Evolutionary conservation across 495 filamentous ascomycete species (phyloP), one percentile per base, ranked within the genome.

Genomic region (Hyaloscypha finlandica): DNA sequence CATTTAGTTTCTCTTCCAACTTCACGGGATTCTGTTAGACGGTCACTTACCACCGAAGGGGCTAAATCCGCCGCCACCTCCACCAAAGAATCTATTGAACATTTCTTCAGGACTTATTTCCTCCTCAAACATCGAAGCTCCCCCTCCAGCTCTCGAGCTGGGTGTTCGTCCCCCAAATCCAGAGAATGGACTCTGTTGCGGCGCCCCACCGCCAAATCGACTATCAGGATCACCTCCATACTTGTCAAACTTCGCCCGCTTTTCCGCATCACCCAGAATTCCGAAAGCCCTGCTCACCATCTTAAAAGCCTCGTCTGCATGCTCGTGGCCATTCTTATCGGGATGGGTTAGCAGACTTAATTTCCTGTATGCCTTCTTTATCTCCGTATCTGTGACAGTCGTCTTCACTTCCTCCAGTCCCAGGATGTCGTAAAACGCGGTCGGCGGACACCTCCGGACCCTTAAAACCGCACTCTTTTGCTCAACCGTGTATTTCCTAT

Each of bases 301-400:
- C 79, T 98, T 98, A 78, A 99, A 99, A 29, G 95, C 95, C 79
- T 99, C 95, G 77, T 97, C 95, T 63, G 95, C 94, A 39, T 94
- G 89, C 33, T 94, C 91, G 77, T 96, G 93, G n/a, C 92, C 94
- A 81, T 97, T 99, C 83, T 99, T 93, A 86, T 97, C 94, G 68
- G 95, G 95, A 79, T 99, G 95, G 70, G 96, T 93, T 68, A 90
- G 83, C 66, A 99, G 78, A 65, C 90, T 92, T 69, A 92, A 85
- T 75, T 96, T 97, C 74, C 91, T 86, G 80, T 99, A 99, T 14
- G 95, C 94, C 76, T 95, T 93, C 73, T 97, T 99, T 77, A 99
- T 90, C 71, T 96, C 92, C 59, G 81, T 81, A 56, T 95, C 89
- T 22, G 84, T 88, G 63, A 90, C 91, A 52, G 89, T 83, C 31